phyloP scores from a whole-genome alignment of 1,284 basidiomycete genomes.

The Cutaneotrichosporon sp. region DNA sequence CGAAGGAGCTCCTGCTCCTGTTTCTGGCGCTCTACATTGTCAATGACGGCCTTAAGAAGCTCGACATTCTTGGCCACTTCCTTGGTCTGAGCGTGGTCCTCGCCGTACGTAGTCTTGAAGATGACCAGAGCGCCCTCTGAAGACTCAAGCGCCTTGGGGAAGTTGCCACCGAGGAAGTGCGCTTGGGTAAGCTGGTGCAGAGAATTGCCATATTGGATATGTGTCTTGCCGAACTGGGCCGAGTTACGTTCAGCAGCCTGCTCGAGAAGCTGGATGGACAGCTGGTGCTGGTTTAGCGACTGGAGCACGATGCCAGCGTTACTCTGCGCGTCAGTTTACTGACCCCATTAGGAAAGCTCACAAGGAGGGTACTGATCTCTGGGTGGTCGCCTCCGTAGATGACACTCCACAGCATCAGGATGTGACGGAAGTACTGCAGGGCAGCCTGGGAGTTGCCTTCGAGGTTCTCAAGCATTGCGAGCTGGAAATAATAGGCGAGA shows the following conservation, averaged over 20 bases:
- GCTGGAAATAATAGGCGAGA: conserved; percentile 54
- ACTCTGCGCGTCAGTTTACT: conserved; percentile 25
- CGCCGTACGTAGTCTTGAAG: conserved; percentile 46
- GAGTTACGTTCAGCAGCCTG: conserved; percentile 35
- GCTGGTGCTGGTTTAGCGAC: conserved; percentile 40
- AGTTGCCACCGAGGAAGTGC: conserved; percentile 47
- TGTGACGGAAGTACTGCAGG: conserved; percentile 53
- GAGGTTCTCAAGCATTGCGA: conserved; percentile 54
- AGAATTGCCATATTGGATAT: conserved; percentile 42
- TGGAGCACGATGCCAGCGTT: conserved; percentile 48
- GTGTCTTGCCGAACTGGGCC: conserved; percentile 39
- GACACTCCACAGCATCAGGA: conserved; percentile 52
- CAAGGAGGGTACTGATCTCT: conserved; percentile 51
- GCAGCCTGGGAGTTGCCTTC: conserved; percentile 49
- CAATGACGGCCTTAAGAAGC: conserved; percentile 43
- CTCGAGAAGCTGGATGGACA: conserved; percentile 39
- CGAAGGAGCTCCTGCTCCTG: conserved; percentile 38
- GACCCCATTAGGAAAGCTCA: conserved; percentile 29
- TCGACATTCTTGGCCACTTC: conserved; percentile 50
- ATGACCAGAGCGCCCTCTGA: conserved; percentile 45
- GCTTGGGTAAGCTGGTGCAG: conserved; percentile 48
- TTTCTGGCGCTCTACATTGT: conserved; percentile 43
- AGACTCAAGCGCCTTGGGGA: conserved; percentile 44
- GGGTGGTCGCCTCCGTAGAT: conserved; percentile 54
- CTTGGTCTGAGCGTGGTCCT: conserved; percentile 46